Percentiles rank a stretch among this genome's conserved stretches.
Conservation (phyloP, 176 grass and related monocot species). For the Zea luxurians region DNA sequence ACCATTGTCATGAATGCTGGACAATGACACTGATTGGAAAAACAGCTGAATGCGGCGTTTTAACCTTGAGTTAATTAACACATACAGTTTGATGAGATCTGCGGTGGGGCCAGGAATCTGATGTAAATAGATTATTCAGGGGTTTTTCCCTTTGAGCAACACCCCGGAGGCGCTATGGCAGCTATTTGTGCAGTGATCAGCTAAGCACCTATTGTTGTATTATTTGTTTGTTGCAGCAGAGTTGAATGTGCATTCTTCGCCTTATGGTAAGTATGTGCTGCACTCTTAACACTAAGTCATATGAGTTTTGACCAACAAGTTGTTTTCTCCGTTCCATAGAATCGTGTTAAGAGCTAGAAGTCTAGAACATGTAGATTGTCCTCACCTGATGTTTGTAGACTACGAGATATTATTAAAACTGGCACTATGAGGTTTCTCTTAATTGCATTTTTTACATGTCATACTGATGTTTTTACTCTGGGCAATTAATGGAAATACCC, state of each 20-base stretch:
- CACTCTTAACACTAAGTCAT: conserved; percentile 26
- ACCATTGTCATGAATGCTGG: conserved; percentile 41
- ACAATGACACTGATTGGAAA: background rate
- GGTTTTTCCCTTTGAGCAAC: conserved; percentile 19
- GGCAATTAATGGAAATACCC: conserved; percentile 9
- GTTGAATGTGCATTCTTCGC: conserved; percentile 36
- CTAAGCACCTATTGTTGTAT: conserved; percentile 48
- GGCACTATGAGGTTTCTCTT: background rate
- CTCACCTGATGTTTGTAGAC: background rate
- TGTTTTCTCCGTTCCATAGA: background rate
- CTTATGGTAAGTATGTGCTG: conserved; percentile 48
- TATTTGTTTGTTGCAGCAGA: conserved; percentile 46
- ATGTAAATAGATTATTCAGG: conserved; percentile 59
- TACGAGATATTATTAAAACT: background rate
- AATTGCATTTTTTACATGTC: background rate
- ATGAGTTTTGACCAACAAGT: conserved; percentile 1
- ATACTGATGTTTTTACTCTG: background rate
- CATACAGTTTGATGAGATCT: conserved; percentile 36
- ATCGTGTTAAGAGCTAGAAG: background rate
- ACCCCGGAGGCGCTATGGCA: conserved; percentile 37
- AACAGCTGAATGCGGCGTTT: conserved; percentile 15
- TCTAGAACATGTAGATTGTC: conserved; percentile 15
- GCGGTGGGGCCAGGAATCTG: conserved; percentile 8
- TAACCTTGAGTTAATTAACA: conserved; percentile 51
- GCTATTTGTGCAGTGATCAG: conserved; percentile 44